These are phyloP conservation scores for Globisporangium rhizosaccharum DNA, from an alignment of 352 stramenopile genomes.

Conservation along the genomic window DNA sequence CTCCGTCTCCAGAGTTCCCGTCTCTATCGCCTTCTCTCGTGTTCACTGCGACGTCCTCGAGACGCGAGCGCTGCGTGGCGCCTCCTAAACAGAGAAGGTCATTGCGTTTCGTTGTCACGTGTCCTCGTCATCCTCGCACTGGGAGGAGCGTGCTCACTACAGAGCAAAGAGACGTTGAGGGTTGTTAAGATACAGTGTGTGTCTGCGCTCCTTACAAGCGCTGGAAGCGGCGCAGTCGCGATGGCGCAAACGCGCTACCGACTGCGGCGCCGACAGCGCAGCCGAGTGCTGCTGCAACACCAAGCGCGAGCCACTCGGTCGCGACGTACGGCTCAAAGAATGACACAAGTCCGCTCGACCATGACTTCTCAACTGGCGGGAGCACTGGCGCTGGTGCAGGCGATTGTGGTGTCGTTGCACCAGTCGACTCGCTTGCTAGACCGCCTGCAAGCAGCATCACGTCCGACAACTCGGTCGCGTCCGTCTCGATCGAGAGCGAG, in stretches of 20 bases:
- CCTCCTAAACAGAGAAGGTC: no score
- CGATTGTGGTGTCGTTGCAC: background rate
- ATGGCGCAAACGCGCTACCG: background rate
- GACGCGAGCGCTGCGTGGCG: no score
- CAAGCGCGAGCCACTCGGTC: constrained; percentile 22
- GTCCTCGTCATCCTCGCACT: no score
- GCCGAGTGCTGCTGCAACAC: constrained; percentile 21
- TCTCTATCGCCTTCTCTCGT: no score
- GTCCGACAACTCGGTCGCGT: constrained; percentile 11
- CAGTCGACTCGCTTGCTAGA: background rate
- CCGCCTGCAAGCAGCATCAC: background rate
- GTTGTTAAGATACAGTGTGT: no score
- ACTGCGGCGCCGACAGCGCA: constrained; percentile 29
- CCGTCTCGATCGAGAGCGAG: constrained; percentile 17
- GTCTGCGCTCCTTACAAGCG: background rate
- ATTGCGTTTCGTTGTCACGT: no score
- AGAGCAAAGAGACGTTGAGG: no score
- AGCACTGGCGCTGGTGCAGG: background rate
- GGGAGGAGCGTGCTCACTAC: no score
- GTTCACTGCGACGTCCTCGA: no score
- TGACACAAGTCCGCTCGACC: background rate
- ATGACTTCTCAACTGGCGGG: background rate
- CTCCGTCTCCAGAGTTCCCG: no score
- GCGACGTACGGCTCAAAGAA: constrained; percentile 6
- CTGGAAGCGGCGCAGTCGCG: constrained; percentile 6